These are phyloP conservation scores for Leccinum fuscescens DNA, from an alignment of 1,284 basidiomycete species.

Conservation along the genomic window DNA sequence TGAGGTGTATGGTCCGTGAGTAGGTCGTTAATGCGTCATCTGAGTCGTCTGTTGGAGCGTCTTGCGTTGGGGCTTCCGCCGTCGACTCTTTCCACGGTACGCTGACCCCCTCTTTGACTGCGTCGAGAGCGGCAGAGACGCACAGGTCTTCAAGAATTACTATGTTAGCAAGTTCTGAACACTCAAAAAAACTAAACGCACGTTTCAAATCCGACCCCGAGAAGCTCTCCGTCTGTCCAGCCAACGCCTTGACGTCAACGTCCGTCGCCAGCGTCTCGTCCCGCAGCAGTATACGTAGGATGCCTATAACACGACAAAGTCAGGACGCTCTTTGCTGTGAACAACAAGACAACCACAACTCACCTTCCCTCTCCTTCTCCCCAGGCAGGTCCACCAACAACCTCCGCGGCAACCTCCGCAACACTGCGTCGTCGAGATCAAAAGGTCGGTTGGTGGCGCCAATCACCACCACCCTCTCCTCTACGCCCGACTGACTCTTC, in stretches of 20 bases:
- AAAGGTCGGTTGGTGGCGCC: slow-evolving; percentile 92
- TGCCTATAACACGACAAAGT: slow-evolving; percentile 50
- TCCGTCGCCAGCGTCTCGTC: slow-evolving; percentile 73
- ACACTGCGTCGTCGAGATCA: slow-evolving; percentile 82
- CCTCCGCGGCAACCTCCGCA: slow-evolving; percentile 80
- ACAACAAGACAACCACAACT: slow-evolving; percentile 20
- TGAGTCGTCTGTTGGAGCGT: slow-evolving; percentile 3
- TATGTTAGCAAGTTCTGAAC: slow-evolving; percentile 14
- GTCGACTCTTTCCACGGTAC: slow-evolving; percentile 68
- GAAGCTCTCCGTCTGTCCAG: slow-evolving; percentile 78
- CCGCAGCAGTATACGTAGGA: slow-evolving; percentile 78
- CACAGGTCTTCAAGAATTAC: slow-evolving; percentile 65
- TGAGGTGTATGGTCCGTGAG: slow-evolving; percentile 48
- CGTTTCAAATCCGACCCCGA: slow-evolving; percentile 94
- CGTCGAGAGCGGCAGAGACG: slow-evolving; percentile 84
- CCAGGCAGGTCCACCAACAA: slow-evolving; percentile 85
- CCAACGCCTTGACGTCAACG: slow-evolving; percentile 63
- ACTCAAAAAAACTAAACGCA: slow-evolving; percentile 40
- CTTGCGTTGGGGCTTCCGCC: slow-evolving; percentile 14
- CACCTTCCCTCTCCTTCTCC: slow-evolving; percentile 77
- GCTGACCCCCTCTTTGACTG: slow-evolving; percentile 78
- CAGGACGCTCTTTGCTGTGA: slow-evolving; percentile 2
- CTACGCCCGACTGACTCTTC: slow-evolving; percentile 60
- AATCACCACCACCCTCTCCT: slow-evolving; percentile 87
- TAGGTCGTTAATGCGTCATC: slow-evolving; percentile 7